These are phyloP conservation scores for Boletus subcaerulescens DNA, from an alignment of 768 basidiomycete genomes.

Conservation along the genomic window DNA sequence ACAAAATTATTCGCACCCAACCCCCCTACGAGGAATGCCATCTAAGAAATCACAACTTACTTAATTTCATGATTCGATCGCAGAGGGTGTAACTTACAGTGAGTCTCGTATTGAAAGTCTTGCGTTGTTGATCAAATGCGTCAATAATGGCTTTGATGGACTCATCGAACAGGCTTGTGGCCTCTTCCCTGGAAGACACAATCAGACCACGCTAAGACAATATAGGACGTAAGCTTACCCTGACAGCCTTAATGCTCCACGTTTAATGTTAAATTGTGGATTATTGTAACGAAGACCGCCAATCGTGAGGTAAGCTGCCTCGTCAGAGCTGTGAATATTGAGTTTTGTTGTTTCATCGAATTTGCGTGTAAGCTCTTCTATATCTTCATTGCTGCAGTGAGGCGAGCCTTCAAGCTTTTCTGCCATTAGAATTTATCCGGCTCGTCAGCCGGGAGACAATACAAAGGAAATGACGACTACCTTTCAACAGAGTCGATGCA, in stretches of 20 bases:
- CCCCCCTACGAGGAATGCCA: slow-evolving; percentile 13
- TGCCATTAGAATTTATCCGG: not conserved
- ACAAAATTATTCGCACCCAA: slow-evolving; percentile 5
- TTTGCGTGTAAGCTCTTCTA: not conserved
- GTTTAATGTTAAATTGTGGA: slow-evolving; percentile 1
- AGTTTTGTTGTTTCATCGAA: slow-evolving; percentile 11
- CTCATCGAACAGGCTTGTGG: slow-evolving; percentile 2
- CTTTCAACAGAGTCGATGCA: slow-evolving; percentile 33
- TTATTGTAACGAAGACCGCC: not conserved
- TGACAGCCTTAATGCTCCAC: slow-evolving; percentile 1
- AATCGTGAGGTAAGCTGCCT: not conserved
- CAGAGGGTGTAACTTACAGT: not conserved
- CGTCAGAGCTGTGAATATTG: not conserved
- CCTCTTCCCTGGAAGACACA: not conserved
- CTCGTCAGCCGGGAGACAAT: not conserved
- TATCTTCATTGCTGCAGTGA: slow-evolving; percentile 1
- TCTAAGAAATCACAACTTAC: not conserved
- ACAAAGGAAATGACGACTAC: slow-evolving; percentile 19
- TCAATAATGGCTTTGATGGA: slow-evolving; percentile 10
- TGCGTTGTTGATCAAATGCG: slow-evolving; percentile 11
- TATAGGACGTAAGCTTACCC: slow-evolving; percentile 1
- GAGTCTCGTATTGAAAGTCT: not conserved
- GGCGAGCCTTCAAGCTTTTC: slow-evolving; percentile 4
- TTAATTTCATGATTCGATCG: not conserved
- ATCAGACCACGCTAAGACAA: not conserved